These are phyloP conservation scores for Scleroderma bovista DNA, from an alignment of 768 basidiomycete genomes.

Conservation along the genomic window DNA sequence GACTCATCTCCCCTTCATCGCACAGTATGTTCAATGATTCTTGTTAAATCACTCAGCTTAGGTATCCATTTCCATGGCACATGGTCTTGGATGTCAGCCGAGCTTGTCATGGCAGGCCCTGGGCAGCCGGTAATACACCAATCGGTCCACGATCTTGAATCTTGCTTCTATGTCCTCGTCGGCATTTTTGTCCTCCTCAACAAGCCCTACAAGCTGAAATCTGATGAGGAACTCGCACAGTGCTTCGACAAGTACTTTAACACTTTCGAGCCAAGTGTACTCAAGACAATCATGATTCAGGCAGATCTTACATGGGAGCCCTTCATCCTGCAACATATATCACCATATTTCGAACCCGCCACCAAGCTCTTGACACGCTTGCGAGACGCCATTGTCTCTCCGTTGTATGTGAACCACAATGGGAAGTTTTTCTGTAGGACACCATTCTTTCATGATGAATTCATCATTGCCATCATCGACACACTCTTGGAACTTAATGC, in stretches of 20 bases:
- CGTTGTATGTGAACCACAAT: no score
- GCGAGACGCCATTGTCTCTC: no score
- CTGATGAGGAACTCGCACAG: background rate
- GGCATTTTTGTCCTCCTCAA: background rate
- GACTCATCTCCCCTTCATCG: no score
- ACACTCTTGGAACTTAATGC: no score
- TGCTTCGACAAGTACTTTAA: conserved; percentile 5
- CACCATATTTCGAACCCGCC: background rate
- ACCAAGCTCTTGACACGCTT: no score
- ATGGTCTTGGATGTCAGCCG: conserved; percentile 3
- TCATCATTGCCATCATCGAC: no score
- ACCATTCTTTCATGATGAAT: no score
- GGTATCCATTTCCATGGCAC: background rate
- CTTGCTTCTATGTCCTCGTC: background rate
- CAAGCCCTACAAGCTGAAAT: background rate
- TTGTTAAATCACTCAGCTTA: no score
- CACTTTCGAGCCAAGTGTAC: background rate
- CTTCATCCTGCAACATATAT: background rate
- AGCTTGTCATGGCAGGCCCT: conserved; percentile 1
- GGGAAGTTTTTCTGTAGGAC: no score
- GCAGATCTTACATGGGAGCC: background rate
- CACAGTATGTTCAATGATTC: no score
- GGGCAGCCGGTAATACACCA: background rate
- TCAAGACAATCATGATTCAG: background rate
- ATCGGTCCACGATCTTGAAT: background rate